Base-by-base conservation (phyloP, 139 green algal genomes). In the Diplosphaera chodatii region DNA sequence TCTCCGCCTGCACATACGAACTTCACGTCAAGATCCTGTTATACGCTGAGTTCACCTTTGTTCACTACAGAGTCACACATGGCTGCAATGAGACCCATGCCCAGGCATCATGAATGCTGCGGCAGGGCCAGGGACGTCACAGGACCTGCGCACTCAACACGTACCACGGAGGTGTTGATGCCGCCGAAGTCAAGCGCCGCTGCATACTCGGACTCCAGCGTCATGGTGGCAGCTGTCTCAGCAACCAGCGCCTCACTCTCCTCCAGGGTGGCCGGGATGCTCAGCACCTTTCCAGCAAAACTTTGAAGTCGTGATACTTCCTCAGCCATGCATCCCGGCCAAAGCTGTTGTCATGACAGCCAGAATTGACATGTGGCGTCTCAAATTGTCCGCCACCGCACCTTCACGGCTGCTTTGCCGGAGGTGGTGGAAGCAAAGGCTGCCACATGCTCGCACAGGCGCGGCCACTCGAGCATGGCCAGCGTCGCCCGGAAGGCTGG, bases 101-200 rank as follows among this genome's bases (percentile, higher is more conserved):
- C n/a, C n/a, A n/a, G n/a, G n/a, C n/a, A n/a, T n/a, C n/a, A n/a
- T n/a, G n/a, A n/a, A n/a, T n/a, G n/a, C n/a, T n/a, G n/a, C 37
- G 6, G 37, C 6, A 48, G 37, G 8, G 37, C 6, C 37, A 20
- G 37, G 10, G 37, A 48, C 10, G 37, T 48, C 37, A 48, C 37
- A 48, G 37, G 8, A 48, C 37, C 37, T 6, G 10, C 8, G 37
- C 6, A 48, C 6, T 6, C 37, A 10, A 48, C 37, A 48, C 37
- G 8, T 25, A 75, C 82, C 68, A 77, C 29, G 6, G 63, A 67
- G 1, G 83, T 94, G 40, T 81, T 74, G 18, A 91, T 87, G 48
- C 87, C 86, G 0, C 90, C 90, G 84, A 92, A 95, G 70, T 96
- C 90, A 10, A 96, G 67, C 10, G 78, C 66, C 2, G 64, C 77